Conservation (phyloP, 2,329 filamentous ascomycete species). For the Diaporthe eres region DNA sequence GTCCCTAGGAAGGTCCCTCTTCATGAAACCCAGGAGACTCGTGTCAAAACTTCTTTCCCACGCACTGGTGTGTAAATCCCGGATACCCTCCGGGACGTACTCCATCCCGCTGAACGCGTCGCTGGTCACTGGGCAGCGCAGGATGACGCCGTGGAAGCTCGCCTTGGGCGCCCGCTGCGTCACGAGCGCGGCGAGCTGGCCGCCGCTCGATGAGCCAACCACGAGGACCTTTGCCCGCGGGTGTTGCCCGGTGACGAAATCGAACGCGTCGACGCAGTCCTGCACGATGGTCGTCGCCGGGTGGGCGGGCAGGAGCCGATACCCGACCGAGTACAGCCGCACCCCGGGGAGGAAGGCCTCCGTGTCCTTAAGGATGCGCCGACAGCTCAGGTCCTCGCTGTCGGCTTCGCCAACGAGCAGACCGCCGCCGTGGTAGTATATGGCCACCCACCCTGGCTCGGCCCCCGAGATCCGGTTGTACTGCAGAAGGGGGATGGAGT, state of each 20-base stretch:
- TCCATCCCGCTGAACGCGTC: slow-evolving; percentile 56
- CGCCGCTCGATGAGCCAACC: slow-evolving; percentile 63
- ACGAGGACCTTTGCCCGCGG: slow-evolving; percentile 50
- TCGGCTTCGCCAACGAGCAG: slow-evolving; percentile 63
- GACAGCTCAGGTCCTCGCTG: slow-evolving; percentile 63
- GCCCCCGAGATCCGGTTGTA: slow-evolving; percentile 47
- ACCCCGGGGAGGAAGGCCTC: slow-evolving; percentile 44
- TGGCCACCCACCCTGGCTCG: slow-evolving; percentile 47
- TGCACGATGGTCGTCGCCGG: slow-evolving; percentile 56
- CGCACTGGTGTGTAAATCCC: slow-evolving; percentile 56
- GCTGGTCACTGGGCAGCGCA: slow-evolving; percentile 64
- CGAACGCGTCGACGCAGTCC: slow-evolving; percentile 58
- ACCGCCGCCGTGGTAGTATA: slow-evolving; percentile 66
- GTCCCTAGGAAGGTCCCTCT: slow-evolving; percentile 54
- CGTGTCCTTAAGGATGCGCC: slow-evolving; percentile 54
- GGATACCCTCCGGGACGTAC: slow-evolving; percentile 55
- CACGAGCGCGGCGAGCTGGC: slow-evolving; percentile 61
- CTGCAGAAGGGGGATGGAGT: slow-evolving; percentile 54
- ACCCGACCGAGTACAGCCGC: slow-evolving; percentile 60
- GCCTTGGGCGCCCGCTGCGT: slow-evolving; percentile 50
- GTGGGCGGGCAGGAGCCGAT: slow-evolving; percentile 59
- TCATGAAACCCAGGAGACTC: slow-evolving; percentile 52
- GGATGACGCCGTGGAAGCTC: slow-evolving; percentile 55
- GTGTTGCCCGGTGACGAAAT: slow-evolving; percentile 41
- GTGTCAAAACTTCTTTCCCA: slow-evolving; percentile 54